A percentile compares a stretch with the other conserved stretches of the same genome.
Conservation (phyloP, 2,329 filamentous ascomycete genomes). For the Aspergillus spinulosporus region DNA sequence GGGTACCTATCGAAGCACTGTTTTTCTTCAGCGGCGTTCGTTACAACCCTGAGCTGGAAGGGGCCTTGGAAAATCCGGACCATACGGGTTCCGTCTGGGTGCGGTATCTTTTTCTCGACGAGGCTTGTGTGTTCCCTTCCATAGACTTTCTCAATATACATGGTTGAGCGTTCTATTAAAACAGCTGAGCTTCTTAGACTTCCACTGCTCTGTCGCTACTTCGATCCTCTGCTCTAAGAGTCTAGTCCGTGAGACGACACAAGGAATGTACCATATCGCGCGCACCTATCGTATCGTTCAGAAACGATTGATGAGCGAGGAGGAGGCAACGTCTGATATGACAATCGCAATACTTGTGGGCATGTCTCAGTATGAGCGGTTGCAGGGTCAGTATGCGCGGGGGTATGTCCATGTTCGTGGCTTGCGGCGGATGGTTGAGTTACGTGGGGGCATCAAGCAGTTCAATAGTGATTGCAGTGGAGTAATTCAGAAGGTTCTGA, state of each 20-base stretch:
- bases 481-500: constrained; percentile 3
- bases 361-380: constrained; percentile 7
- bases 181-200: neutral
- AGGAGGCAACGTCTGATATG: constrained; percentile 10
- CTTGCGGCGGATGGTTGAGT: constrained; percentile 3
- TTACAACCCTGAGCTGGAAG: constrained; percentile 3
- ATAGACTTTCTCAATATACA: too few relatives aligned
- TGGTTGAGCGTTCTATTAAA: neutral
- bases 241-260: neutral
- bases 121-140: constrained; percentile 5
- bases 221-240: constrained; percentile 6
- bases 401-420: constrained; percentile 8
- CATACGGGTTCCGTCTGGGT: constrained; percentile 3
- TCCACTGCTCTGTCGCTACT: constrained; percentile 6
- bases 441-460: neutral
- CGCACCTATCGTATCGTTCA: constrained; percentile 7
- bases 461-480: constrained; percentile 2
- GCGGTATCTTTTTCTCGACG: constrained; percentile 7
- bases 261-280: constrained; percentile 7
- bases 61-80: constrained; percentile 1
- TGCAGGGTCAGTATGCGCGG: constrained; percentile 5
- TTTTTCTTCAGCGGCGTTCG: constrained; percentile 4
- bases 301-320: neutral
- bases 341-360: constrained; percentile 6
- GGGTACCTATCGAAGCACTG: neutral